Evolutionary conservation across 371 early-diverging fungal genomes (phyloP), one percentile per base, ranked within the genome.

Genomic region (Circinella umbellata): DNA sequence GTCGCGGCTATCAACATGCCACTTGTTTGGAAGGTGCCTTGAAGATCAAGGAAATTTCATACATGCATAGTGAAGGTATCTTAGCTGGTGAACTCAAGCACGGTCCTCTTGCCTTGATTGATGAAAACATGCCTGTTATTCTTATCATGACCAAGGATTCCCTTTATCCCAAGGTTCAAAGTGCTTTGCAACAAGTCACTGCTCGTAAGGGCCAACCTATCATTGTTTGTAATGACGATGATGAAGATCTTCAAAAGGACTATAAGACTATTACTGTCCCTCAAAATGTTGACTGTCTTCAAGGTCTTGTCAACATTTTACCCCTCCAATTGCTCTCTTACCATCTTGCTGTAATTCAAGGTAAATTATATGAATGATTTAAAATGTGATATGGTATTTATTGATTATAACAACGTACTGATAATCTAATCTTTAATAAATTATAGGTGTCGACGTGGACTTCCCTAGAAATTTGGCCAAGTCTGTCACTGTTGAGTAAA

Each of bases 81-180:
- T 81, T 97, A 69, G 97, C 99, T 35, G 99, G 99, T 74, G 99
- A 99, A 85, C 87, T 99, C 73, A 99, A 99, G 91, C 99, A 99
- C 85, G 99, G 99, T 57, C 98, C 99, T 15, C 81, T 99, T 68
- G 99, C 99, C 8, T 87, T 99, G 65, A 93, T 99, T 69, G 99
- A 98, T 79, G 97, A 96, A 80, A 92, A 95, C 79, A 93, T 98
- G 92, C 95, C 95, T 18, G 94, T 99, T 39, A 91, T 99, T 67
- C 63, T 76, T 49, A 68, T 79, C 63, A 76, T 79, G 76, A 79
- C 76, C 62, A 61, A 66, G 55, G 79, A 76, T 34, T 70, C 72
- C 4, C 67, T 76, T 17, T 79, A 79, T 51, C 76, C 76, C 63
- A 98, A 99, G 88, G 95, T 97, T 34, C 92, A 95, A 80, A 92